Conservation (phyloP, 2,329 filamentous ascomycete species). For the Ophiostoma pallidulum region DNA sequence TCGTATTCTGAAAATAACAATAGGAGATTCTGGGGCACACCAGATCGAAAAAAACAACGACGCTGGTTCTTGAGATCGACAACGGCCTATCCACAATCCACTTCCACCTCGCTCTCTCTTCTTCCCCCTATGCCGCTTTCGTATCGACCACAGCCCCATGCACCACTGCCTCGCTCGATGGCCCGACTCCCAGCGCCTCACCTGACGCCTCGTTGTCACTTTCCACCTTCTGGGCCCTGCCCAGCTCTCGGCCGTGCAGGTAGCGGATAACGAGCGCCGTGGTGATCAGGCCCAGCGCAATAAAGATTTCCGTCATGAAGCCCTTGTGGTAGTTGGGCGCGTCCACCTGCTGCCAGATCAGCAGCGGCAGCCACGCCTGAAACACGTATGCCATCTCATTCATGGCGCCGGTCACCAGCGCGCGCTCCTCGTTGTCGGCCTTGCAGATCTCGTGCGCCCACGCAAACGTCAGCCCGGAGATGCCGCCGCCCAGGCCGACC, state of each 20-base stretch:
- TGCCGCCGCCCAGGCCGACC: conserved; percentile 39
- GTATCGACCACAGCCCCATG: too few species aligned
- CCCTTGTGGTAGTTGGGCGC: conserved; percentile 52
- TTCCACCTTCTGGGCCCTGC: too few species aligned
- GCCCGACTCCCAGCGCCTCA: too few species aligned
- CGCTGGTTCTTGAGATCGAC: too few species aligned
- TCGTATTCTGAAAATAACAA: too few species aligned
- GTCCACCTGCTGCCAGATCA: conserved; percentile 57
- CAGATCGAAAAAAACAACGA: too few species aligned
- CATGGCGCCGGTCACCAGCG: conserved; percentile 55
- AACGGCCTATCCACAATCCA: too few species aligned
- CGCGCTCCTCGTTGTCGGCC: conserved; percentile 52
- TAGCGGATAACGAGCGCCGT: conserved; percentile 38
- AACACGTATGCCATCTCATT: conserved; percentile 62
- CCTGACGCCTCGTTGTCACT: too few species aligned
- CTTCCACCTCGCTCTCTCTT: too few species aligned
- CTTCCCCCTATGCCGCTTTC: too few species aligned
- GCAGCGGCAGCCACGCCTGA: conserved; percentile 58
- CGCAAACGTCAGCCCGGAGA: conserved; percentile 36
- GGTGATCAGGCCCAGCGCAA: conserved; percentile 40
- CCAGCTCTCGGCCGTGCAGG: conserved; percentile 38
- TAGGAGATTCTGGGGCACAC: too few species aligned
- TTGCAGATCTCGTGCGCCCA: conserved; percentile 43
- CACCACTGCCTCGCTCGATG: too few species aligned
- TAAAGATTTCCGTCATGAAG: conserved; percentile 43